A percentile compares a stretch with the other conserved stretches of the same genome.
These are phyloP conservation scores for Iris macrosiphon DNA, from an alignment of 106 monocot species.

Conservation along the genomic window DNA sequence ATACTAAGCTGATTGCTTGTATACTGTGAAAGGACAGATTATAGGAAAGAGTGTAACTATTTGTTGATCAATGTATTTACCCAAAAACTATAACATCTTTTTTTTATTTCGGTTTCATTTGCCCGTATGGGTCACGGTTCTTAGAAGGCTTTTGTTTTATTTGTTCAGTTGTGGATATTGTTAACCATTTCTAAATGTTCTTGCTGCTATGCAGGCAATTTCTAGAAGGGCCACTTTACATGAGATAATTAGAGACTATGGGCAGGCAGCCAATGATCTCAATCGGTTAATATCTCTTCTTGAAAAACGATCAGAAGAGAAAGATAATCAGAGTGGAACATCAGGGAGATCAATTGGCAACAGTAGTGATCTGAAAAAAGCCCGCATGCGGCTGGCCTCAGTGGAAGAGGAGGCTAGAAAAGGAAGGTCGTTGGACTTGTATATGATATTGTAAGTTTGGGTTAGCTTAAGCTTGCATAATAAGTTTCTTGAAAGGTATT, in stretches of 20 bases:
- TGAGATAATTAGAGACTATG: conserved; percentile 89
- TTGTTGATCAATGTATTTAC: no score
- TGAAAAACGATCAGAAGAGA: conserved; percentile 32
- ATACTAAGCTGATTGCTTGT: no score
- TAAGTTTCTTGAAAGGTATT: not conserved
- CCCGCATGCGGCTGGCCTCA: conserved; percentile 39
- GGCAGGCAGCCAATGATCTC: conserved; percentile 70
- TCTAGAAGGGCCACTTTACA: conserved; percentile 82
- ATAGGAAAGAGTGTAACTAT: no score
- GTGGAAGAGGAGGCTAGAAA: conserved; percentile 64
- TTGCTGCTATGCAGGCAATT: conserved; percentile 53
- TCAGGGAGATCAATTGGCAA: conserved; percentile 15
- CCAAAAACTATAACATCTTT: no score
- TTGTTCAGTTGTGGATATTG: no score
- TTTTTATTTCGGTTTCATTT: no score
- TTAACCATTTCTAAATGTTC: no score
- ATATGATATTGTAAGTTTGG: conserved; percentile 67
- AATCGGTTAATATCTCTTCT: conserved; percentile 48
- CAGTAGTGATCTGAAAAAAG: conserved; percentile 29
- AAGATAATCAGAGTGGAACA: conserved; percentile 10
- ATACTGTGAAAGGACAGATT: no score
- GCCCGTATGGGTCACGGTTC: no score
- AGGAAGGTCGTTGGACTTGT: conserved; percentile 56
- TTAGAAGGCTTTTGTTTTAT: no score
- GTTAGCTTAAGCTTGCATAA: no score